Evolutionary conservation across 257 asterid genomes (phyloP).

Genomic region (Linderniella brevidens): DNA sequence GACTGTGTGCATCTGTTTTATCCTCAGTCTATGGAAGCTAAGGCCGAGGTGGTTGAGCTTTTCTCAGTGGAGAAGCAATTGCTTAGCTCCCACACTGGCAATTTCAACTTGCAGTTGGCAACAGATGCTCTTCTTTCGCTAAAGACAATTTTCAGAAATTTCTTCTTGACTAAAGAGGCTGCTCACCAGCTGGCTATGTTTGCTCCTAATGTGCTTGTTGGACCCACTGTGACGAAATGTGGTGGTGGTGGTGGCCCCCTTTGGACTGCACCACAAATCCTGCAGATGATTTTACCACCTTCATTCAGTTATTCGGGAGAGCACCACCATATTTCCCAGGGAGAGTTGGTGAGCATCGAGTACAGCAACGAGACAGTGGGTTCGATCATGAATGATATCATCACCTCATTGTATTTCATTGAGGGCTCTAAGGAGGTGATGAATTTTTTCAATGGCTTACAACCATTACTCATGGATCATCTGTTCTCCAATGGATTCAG

Average conservation of each 20-base stretch:
- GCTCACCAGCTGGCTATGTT: constrained; percentile 85
- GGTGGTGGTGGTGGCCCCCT: constrained; percentile 35
- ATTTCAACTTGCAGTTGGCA: constrained; percentile 78
- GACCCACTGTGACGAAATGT: constrained; percentile 45
- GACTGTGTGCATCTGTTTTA: constrained; percentile 86
- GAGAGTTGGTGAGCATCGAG: constrained; percentile 45
- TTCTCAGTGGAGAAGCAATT: constrained; percentile 89
- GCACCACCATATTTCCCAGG: constrained; percentile 28
- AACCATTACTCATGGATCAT: constrained; percentile 75
- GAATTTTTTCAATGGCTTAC: constrained; percentile 55
- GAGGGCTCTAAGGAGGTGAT: constrained; percentile 82
- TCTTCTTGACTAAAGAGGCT: constrained; percentile 27
- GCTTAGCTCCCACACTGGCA: constrained; percentile 95
- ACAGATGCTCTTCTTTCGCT: constrained; percentile 69
- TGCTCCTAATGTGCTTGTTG: constrained; percentile 30
- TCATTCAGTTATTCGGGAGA: constrained; percentile 63
- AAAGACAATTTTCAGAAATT: constrained; percentile 38
- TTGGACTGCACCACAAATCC: constrained; percentile 74
- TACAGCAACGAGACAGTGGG: constrained; percentile 40
- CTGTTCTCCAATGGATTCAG: constrained; percentile 63
- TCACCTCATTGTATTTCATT: constrained; percentile 62
- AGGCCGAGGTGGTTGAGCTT: constrained; percentile 89
- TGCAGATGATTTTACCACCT: constrained; percentile 60
- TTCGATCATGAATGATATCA: constrained; percentile 43
- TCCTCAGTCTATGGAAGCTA: constrained; percentile 90